Conservation (phyloP, 2,329 filamentous ascomycete species). For the Apiospora marii region DNA sequence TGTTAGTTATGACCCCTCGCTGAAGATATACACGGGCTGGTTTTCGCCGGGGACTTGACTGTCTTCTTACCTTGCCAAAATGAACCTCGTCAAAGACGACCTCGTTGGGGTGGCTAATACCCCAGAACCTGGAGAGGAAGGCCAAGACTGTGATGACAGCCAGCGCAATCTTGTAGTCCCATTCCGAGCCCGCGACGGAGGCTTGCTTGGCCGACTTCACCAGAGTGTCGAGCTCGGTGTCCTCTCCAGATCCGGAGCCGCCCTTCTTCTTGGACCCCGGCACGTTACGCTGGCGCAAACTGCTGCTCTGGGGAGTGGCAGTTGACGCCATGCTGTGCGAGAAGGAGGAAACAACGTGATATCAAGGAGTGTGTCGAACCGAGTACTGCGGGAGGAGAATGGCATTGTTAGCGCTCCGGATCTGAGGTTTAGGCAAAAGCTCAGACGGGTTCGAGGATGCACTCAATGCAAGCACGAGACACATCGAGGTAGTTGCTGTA, state of each 20-base stretch:
- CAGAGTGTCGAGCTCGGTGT: conserved; percentile 60
- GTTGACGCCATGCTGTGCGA: conserved; percentile 28
- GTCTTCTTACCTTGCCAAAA: conserved; percentile 89
- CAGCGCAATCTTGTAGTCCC: conserved; percentile 85
- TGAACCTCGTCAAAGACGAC: conserved; percentile 99
- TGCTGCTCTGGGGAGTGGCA: conserved; percentile 58
- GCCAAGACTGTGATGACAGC: conserved; percentile 80
- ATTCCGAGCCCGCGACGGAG: conserved; percentile 64
- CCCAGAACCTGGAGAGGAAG: conserved; percentile 94
- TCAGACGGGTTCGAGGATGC: conserved; percentile 7
- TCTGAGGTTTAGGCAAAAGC: not conserved
- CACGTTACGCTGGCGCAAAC: conserved; percentile 66
- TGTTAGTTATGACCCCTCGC: not conserved
- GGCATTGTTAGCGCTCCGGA: not conserved
- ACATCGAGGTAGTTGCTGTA: not conserved
- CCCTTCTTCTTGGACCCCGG: conserved; percentile 59
- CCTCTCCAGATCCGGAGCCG: conserved; percentile 38
- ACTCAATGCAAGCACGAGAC: conserved; percentile 19
- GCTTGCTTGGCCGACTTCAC: conserved; percentile 50
- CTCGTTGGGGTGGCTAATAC: conserved; percentile 92
- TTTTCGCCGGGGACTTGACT: conserved; percentile 2
- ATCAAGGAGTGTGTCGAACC: conserved; percentile 1
- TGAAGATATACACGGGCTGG: not conserved
- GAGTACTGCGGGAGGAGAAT: not conserved
- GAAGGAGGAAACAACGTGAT: conserved; percentile 20